Evolutionary conservation across 495 filamentous ascomycete species (phyloP), one percentile per base, ranked within the genome.

Genomic region (Ascodesmis nigricans): DNA sequence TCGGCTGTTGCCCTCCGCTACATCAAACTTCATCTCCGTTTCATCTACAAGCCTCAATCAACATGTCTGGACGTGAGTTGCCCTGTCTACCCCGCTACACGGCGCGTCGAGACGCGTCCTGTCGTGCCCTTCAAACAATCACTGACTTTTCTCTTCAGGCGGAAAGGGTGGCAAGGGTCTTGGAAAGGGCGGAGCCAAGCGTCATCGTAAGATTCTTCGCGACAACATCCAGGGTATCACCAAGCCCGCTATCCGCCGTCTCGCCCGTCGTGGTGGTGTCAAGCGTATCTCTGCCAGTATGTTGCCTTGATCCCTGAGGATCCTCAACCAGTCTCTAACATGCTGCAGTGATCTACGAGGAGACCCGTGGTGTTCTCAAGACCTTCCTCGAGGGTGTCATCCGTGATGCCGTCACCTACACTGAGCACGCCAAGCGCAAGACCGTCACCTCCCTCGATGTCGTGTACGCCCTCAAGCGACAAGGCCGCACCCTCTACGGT

Each of bases 351-450:
- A 73, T 99, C 75, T 99, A 99, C 72, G 90, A 99, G 60, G 90
- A 99, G 73, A 99, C 90, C 52, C 90, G 90, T 58, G 82, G 87
- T 75, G 90, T 99, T 52, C 77, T 99, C 53, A 99, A 99, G 80
- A 90, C 87, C 65, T 99, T 99, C 82, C 82, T 99, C 53, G 90
- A 99, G 67, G 82, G 84, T 67, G 90, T 99, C 67, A 99, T 99
- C 61, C 81, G 81, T 63, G 84, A 92, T 45, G 84, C 84, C 42
- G 84, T 95, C 67, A 92, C 87, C 52, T 97, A 91, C 66, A 91
- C 79, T 29, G 82, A 92, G 62, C 78, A 90, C 64, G 79, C 81
- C 57, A 90, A 90, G 71, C 78, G 83, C 58, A 92, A 92, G 78
- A 92, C 82, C 26, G 82, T 92, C 58, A 91, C 81, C 26, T 87